These are phyloP conservation scores for Salix udensis DNA, from an alignment of 345 rosid species.

Conservation along the genomic window DNA sequence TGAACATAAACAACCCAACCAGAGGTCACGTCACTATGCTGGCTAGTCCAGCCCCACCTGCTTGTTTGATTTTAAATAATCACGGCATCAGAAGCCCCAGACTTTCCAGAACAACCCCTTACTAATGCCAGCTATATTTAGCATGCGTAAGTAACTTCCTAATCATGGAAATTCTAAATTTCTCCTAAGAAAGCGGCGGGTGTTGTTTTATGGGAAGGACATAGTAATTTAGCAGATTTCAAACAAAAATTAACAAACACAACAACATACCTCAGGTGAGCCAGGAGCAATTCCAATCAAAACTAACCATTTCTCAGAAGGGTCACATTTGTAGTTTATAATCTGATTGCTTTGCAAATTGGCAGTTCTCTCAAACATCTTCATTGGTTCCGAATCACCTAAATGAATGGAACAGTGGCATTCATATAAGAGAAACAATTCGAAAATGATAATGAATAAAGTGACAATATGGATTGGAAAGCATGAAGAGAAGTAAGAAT, in stretches of 20 bases:
- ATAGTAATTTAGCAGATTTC: neutral
- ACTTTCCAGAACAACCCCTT: neutral
- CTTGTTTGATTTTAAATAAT: neutral
- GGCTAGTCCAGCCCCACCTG: neutral
- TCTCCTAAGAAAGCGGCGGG: neutral
- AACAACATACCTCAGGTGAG: constrained; percentile 71
- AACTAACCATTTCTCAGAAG: constrained; percentile 94
- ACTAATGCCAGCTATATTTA: neutral
- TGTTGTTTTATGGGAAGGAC: too few relatives aligned
- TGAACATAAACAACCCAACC: neutral
- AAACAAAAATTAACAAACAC: neutral
- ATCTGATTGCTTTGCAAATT: constrained; percentile 92
- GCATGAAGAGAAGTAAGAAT: neutral
- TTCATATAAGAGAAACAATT: neutral
- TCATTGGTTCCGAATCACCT: constrained; percentile 97
- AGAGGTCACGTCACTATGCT: neutral
- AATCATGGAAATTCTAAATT: neutral
- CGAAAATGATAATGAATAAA: neutral
- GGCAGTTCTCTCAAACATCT: constrained; percentile 95
- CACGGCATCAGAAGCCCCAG: neutral
- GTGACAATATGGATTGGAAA: neutral
- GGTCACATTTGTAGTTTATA: constrained; percentile 91
- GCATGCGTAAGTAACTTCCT: neutral
- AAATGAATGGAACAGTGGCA: neutral
- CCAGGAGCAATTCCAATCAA: constrained; percentile 98